Evolutionary conservation across 345 rosid genomes (phyloP).

Genomic region (Salix purpurea): DNA sequence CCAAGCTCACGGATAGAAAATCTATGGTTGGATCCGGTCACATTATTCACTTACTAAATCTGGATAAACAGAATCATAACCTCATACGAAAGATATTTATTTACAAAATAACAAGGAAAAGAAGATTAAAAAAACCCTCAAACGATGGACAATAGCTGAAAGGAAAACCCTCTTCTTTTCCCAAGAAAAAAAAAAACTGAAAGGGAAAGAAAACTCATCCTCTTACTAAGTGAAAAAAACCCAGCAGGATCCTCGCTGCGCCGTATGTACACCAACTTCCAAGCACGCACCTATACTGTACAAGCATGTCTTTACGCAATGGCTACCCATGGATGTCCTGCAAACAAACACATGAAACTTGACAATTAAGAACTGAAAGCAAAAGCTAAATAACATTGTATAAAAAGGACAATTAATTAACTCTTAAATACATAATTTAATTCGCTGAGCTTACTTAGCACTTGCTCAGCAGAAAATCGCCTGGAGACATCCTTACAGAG

Average conservation of each 20-base stretch:
- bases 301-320: neutral
- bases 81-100: no score
- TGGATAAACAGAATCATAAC: neutral
- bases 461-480: constrained; percentile 72
- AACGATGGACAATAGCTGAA: neutral
- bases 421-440: neutral
- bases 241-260: neutral
- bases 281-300: neutral
- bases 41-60: no score
- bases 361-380: neutral
- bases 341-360: neutral
- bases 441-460: constrained; percentile 44
- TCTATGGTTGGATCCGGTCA: no score
- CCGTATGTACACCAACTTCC: no score
- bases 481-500: constrained; percentile 67
- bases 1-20: no score
- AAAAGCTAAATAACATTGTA: neutral
- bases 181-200: neutral
- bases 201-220: neutral
- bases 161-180: neutral
- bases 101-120: no score
- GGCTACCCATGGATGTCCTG: constrained; percentile 30
- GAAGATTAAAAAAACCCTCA: neutral
- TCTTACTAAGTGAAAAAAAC: neutral
- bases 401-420: no score